Evolutionary conservation across 1,139 yeast species (phyloP), one percentile per base, ranked within the genome.

Genomic region (Yamadazyma triangularis): DNA sequence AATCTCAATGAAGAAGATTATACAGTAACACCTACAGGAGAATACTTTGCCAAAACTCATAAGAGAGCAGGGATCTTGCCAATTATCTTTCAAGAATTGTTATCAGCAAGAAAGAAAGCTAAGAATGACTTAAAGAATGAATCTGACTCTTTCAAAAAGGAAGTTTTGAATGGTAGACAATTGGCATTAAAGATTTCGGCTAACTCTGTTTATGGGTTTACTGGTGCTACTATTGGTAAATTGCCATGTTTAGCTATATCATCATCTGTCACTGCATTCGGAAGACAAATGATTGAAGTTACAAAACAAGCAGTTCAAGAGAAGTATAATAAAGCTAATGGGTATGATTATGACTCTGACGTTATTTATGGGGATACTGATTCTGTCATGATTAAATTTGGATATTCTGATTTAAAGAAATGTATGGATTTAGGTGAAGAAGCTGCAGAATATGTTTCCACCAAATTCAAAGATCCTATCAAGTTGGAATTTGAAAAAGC

Each of bases 331-430:
- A 80, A 78, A 20, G 77, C 77, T 33, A 88, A 91, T 56, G 97
- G 97, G 1, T 83, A 70, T 48, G 71, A 75, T 13, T 79, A 73
- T 51, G 95, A 93, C 60, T 83, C 97, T 0, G 75, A 82, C 44
- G 98, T 93, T 39, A 83, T 93, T 26, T 93, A 93, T 55, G 99
- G 99, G 65, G 99, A 93, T 60, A 93, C 99, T 0, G 99, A 93
- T 73, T 93, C 98, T 6, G 99, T 93, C 12, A 93, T 93, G 98
- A 96, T 93, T 27, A 88, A 87, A 51, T 93, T 93, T 62, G 99
- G 99, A 1, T 77, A 80, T 24, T 63, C 67, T n/a, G 95, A 88
- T 49, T 57, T 91, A 39, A 77, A 69, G 35, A 82, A 84, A 20
- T 86, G 96, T 46, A 93, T 93, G 98, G 72, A 74, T 35, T 54